These are phyloP conservation scores for Beta corolliflora DNA, from an alignment of 179 eudicot genomes.

Conservation along the genomic window DNA sequence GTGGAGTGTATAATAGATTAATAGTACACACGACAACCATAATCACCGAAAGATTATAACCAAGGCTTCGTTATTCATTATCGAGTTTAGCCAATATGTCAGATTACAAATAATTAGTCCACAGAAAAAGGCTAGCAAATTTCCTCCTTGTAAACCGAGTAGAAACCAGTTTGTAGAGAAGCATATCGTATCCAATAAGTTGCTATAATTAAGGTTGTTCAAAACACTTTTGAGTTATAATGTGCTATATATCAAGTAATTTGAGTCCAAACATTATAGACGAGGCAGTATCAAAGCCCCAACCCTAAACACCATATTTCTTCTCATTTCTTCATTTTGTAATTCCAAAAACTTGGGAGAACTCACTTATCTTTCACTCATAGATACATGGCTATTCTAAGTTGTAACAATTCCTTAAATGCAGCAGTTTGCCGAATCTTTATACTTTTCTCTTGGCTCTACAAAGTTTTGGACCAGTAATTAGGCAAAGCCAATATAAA, in stretches of 20 bases:
- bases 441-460: slow-evolving; percentile 12
- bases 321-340: background rate
- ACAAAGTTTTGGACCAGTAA: slow-evolving; percentile 11
- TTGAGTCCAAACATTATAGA: background rate
- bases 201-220: background rate
- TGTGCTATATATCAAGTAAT: background rate
- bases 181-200: too few species aligned
- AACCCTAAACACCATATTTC: background rate
- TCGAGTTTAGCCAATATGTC: too few species aligned
- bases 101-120: background rate
- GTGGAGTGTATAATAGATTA: too few species aligned
- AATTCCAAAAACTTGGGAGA: background rate
- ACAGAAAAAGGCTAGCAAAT: background rate
- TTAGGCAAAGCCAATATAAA: background rate
- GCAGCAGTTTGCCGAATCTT: slow-evolving; percentile 13
- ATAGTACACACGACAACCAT: too few species aligned
- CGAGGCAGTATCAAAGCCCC: background rate
- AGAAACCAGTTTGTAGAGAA: background rate
- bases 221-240: background rate
- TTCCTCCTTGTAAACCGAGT: background rate
- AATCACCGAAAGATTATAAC: too few species aligned
- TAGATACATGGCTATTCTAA: background rate
- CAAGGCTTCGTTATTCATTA: too few species aligned
- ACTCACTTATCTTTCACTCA: background rate
- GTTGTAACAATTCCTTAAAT: background rate